phyloP scores from a whole-genome alignment of 1,139 yeast species.

The Geotrichum bryndzae region DNA sequence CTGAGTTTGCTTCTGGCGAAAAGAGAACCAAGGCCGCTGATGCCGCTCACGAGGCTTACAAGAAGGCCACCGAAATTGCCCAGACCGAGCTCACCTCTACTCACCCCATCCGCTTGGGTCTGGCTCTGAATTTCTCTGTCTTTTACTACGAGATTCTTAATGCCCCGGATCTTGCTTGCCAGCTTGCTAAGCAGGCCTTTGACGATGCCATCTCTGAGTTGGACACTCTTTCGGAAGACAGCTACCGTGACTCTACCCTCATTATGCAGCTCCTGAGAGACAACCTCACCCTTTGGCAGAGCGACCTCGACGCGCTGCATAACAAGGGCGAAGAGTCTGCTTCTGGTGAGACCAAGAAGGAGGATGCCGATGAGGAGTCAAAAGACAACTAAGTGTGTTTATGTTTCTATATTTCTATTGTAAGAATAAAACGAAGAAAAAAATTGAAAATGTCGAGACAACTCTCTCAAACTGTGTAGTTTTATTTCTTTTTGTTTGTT shows the following conservation, averaged over 20 bases:
- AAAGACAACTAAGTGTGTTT: conserved; percentile 4
- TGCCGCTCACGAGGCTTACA: conserved; percentile 88
- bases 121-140: conserved; percentile 96
- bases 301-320: conserved; percentile 49
- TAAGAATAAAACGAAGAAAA: conserved; percentile 1
- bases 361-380: conserved; percentile 17
- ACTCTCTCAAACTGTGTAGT: background rate
- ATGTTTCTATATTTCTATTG: background rate
- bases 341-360: conserved; percentile 23
- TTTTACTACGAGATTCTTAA: conserved; percentile 97
- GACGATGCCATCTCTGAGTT: conserved; percentile 99
- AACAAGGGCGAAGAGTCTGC: conserved; percentile 13
- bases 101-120: conserved; percentile 96
- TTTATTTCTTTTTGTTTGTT: background rate
- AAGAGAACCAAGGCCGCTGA: conserved; percentile 92
- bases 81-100: conserved; percentile 96
- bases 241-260: conserved; percentile 95
- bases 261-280: conserved; percentile 98
- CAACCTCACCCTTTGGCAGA: conserved; percentile 97
- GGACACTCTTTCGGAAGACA: conserved; percentile 95
- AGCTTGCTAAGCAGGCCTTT: conserved; percentile 96
- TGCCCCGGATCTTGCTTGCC: conserved; percentile 98
- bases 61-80: conserved; percentile 93
- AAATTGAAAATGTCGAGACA: background rate
- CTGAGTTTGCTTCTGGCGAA: conserved; percentile 89